Base-by-base conservation (phyloP, 1,284 basidiomycete genomes). In the Ganoderma leucocontextum region DNA sequence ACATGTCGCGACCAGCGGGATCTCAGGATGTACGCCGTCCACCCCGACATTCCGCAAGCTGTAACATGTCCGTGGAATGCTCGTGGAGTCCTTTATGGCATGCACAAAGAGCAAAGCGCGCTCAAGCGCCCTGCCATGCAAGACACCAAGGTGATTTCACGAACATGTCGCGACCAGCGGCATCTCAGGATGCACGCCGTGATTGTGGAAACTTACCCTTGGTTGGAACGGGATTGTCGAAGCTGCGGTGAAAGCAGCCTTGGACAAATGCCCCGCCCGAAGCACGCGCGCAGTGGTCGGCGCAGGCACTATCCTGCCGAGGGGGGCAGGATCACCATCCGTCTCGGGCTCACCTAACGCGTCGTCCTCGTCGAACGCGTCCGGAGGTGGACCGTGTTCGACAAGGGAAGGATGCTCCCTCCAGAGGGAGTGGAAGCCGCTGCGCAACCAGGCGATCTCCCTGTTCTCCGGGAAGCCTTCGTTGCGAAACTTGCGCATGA, bases 401-500 rank as follows among this genome's bases (percentile, higher is more conserved):
- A 91, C 80, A 55, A 91, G 78, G 64, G 85, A 80, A 19, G 82
- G 82, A 17, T 80, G 78, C 41, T 89, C 87, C n/a, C 81, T 80
- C 84, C 87, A 89, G 0, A 93, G 84, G 0, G 88, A 87, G 65
- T 91, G 85, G 75, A 95, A 94, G 2, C 96, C 96, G 42, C 95
- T 96, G 67, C 86, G 85, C 62, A 97, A 80, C 88, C 93, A 97
- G 42, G 82, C 85, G 4, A 98, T 83, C 53, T 77, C 70, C 42
- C 74, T 70, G 60, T 90, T 85, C 12, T 89, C 89, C 0, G 78
- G 63, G 79, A 86, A 95, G 17, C 89, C 90, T 68, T 92, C 92
- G 60, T 86, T 83, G 53, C 87, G 87, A 78, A 97, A 96, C 80
- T 98, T 98, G 75, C 87, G 86, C 47, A 97, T 85, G n/a, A 98